Evolutionary conservation across 2,329 filamentous ascomycete genomes (phyloP), one percentile per base, ranked within the genome.

Genomic region (Venturia effusa): DNA sequence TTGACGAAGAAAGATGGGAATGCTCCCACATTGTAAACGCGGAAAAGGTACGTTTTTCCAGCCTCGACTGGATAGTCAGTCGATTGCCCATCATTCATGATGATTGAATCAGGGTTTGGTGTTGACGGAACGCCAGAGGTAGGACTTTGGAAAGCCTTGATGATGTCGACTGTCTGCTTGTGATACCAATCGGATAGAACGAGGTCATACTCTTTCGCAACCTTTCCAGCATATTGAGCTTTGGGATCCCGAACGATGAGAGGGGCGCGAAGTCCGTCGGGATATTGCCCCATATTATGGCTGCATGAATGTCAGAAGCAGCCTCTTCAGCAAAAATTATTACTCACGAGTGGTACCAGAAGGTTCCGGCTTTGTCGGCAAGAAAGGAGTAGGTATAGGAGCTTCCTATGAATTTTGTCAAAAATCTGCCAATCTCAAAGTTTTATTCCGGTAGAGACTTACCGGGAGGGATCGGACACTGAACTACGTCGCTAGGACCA

Each of bases 1-100:
- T 84, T 85, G 34, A 91, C 80, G 69, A 90, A 87, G 66, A 90
- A 88, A 70, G 85, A 85, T 1, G 87, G 86, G 69, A 89, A 89
- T 0, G 85, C 86, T 13, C 85, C 88, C 8, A 87, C 81, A 66
- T 91, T 90, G 66, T 89, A 78, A 67, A 91, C 80, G 19, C 88
- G 83, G 60, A 91, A 74, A 41, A 86, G 82, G 68, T 91, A 88
- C 1, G 79, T 81, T 61, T 81, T 79, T 1, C 82, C 80, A 1
- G 81, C 77, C 22, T 79, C 70, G 13, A 81, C 73, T 6, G 73
- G 67, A 30, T 81, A 67, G 8, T 71, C 74, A 13, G 80, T 67
- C 66, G 81, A 77, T 63, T 78, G 77, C 1, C 77, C 80, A 62
- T 86, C 87, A 63, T 89, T 90, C 68, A 89, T 79, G 15, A 90